Percentiles rank a stretch among this genome's conserved stretches.
phyloP scores from a whole-genome alignment of 768 basidiomycete species.

The Macrolepiota dolichaula region DNA sequence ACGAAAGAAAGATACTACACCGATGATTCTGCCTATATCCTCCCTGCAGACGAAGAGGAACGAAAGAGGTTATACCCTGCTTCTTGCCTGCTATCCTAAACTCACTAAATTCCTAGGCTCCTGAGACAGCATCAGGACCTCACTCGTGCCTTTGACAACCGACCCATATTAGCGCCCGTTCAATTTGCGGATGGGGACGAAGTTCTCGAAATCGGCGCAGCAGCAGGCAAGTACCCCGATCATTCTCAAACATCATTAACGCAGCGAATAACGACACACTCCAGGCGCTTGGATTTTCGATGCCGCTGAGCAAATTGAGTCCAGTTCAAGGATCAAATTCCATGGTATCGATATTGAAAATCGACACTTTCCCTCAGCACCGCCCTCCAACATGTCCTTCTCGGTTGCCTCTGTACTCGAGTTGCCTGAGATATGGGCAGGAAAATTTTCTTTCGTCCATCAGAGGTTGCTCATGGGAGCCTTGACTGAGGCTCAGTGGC shows the following conservation, averaged over 20 bases:
- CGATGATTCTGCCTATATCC: neutral
- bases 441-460: slow-evolving; percentile 5
- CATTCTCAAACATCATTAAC: neutral
- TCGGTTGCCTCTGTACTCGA: slow-evolving; percentile 1
- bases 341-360: slow-evolving; percentile 19
- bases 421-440: slow-evolving; percentile 1
- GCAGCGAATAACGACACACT: neutral
- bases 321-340: slow-evolving; percentile 1
- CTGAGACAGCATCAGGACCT: neutral
- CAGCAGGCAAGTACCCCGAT: neutral
- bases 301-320: neutral
- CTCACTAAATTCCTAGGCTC: neutral
- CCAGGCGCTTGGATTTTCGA: neutral
- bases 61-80: neutral
- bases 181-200: neutral
- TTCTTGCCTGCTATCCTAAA: neutral
- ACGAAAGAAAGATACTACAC: neutral
- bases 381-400: slow-evolving; percentile 5
- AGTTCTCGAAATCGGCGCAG: neutral
- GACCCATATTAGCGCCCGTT: neutral
- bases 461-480: slow-evolving; percentile 4
- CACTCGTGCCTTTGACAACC: neutral
- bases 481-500: neutral
- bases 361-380: slow-evolving; percentile 17
- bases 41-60: neutral